Conservation (phyloP, 352 stramenopile species). For the Achlya hypogyna region DNA sequence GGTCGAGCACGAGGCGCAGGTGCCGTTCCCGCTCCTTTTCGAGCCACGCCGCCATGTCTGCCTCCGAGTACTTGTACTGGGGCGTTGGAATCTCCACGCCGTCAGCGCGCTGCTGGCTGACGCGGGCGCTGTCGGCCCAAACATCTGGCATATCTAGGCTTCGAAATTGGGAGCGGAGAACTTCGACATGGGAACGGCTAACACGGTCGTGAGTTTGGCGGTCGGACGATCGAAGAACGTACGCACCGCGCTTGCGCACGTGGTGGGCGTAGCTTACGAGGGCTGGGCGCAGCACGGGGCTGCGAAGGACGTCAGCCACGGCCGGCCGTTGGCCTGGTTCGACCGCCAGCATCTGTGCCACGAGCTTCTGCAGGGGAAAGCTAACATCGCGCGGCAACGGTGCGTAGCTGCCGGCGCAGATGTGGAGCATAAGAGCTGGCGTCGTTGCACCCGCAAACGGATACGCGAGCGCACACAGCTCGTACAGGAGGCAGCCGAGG, state of each 20-base stretch:
- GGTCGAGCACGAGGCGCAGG: neutral
- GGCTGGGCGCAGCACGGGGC: neutral
- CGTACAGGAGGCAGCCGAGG: slow-evolving; percentile 80
- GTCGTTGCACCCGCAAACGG: slow-evolving; percentile 46
- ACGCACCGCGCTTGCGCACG: slow-evolving; percentile 26
- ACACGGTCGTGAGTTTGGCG: slow-evolving; percentile 24
- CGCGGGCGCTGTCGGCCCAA: no score
- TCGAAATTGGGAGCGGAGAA: no score
- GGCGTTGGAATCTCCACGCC: no score
- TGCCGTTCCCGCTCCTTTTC: slow-evolving; percentile 18
- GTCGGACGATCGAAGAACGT: slow-evolving; percentile 28
- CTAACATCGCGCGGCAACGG: slow-evolving; percentile 32
- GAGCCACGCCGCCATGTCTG: slow-evolving; percentile 13
- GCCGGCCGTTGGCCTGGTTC: slow-evolving; percentile 29
- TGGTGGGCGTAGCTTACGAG: slow-evolving; percentile 22
- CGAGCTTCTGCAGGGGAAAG: slow-evolving; percentile 24
- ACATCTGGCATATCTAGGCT: no score
- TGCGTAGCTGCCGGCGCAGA: slow-evolving; percentile 34
- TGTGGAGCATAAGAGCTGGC: slow-evolving; percentile 43
- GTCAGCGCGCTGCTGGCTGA: no score
- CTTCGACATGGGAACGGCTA: slow-evolving; percentile 21
- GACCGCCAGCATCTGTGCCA: slow-evolving; percentile 34
- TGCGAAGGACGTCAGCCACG: slow-evolving; percentile 27
- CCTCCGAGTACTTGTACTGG: neutral
- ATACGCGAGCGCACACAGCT: slow-evolving; percentile 57